Percentiles rank a stretch among this genome's conserved stretches.
These are phyloP conservation scores for Trichopus zeylanicus DNA, from an alignment of 116 monocot genomes.

Conservation along the genomic window DNA sequence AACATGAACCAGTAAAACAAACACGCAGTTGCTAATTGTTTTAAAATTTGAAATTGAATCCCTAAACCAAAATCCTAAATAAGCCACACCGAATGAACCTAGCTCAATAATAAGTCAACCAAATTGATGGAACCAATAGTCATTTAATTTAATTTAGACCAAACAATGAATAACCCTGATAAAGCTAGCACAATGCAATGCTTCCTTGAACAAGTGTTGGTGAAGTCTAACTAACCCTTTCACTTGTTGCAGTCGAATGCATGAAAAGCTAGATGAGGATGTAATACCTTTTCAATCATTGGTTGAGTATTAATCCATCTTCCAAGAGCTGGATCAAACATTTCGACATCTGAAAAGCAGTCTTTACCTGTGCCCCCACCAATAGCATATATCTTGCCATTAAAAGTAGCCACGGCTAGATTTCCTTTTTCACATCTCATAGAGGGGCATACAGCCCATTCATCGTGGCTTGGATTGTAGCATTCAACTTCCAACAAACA, in stretches of 20 bases:
- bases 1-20: too few relatives aligned
- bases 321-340: conserved; percentile 66
- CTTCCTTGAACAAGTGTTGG: too few relatives aligned
- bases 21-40: too few relatives aligned
- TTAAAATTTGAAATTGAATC: too few relatives aligned
- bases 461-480: conserved; percentile 33
- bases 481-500: conserved; percentile 59
- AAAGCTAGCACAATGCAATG: too few relatives aligned
- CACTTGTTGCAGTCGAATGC: neutral
- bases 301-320: conserved; percentile 47
- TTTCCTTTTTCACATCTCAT: conserved; percentile 47
- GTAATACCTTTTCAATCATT: conserved; percentile 58
- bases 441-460: conserved; percentile 46
- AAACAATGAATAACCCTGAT: too few relatives aligned
- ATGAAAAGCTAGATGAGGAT: neutral
- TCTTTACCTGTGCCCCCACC: conserved; percentile 61
- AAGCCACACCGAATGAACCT: too few relatives aligned
- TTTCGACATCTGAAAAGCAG: conserved; percentile 63
- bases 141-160: too few relatives aligned
- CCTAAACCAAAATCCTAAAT: too few relatives aligned
- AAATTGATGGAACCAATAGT: too few relatives aligned
- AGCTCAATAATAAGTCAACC: too few relatives aligned
- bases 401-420: conserved; percentile 50
- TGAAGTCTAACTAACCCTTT: too few relatives aligned
- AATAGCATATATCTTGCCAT: conserved; percentile 74